These are phyloP conservation scores for Rhododendron griersonianum DNA, from an alignment of 148 eudicot species.

Conservation along the genomic window DNA sequence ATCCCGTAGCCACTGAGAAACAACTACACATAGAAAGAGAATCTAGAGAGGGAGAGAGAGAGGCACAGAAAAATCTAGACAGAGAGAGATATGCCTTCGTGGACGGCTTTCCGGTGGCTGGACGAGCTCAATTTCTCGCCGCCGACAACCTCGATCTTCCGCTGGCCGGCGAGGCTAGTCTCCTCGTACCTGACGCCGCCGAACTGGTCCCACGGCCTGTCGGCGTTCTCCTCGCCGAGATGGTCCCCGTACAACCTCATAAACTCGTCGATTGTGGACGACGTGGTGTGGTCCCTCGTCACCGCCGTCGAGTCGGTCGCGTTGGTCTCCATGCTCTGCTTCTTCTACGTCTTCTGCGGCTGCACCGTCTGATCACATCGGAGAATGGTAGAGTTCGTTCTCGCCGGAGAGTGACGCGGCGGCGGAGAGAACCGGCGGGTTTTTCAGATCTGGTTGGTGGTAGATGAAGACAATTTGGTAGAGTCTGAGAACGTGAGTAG, in stretches of 20 bases:
- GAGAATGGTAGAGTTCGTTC: background rate
- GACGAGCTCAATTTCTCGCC: conserved; percentile 22
- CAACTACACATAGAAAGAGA: background rate
- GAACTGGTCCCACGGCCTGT: background rate
- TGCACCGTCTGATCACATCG: conserved; percentile 23
- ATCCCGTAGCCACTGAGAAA: background rate
- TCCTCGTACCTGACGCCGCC: conserved; percentile 13
- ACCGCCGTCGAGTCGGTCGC: conserved; percentile 37
- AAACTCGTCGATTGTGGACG: conserved; percentile 22
- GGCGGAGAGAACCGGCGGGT: background rate
- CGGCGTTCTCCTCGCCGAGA: background rate
- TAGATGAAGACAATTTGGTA: background rate
- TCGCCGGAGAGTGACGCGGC: background rate
- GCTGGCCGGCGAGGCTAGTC: conserved; percentile 27
- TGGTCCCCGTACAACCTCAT: conserved; percentile 14
- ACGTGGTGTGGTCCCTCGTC: conserved; percentile 30
- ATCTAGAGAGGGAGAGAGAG: background rate
- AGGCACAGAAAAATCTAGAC: background rate
- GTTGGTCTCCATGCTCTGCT: conserved; percentile 30
- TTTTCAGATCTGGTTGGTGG: background rate
- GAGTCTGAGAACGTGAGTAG: conserved; percentile 3
- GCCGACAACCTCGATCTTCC: conserved; percentile 19
- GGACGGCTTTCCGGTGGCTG: conserved; percentile 17
- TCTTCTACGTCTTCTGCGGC: conserved; percentile 40
- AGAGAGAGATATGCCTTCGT: background rate